phyloP scores from a whole-genome alignment of 805 yeast genomes.

The Kuraishia capsulata region DNA sequence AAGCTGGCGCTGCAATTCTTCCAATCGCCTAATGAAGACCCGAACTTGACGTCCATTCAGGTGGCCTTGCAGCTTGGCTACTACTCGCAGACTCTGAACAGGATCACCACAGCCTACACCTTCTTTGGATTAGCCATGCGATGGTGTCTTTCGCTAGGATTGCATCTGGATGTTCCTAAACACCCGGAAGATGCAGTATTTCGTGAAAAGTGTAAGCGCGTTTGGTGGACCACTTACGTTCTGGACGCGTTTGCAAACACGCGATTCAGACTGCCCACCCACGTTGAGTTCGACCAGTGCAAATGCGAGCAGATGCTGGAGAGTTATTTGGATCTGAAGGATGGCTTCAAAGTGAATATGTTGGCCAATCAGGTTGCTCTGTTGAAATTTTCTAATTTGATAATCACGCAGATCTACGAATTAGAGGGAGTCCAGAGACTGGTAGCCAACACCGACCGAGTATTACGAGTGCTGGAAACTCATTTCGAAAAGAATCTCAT shows the following conservation, averaged over 20 bases:
- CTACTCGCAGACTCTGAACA: slow-evolving; percentile 25
- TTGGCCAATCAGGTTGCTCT: slow-evolving; percentile 18
- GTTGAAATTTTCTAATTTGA: slow-evolving; percentile 18
- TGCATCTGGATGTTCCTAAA: slow-evolving; percentile 18
- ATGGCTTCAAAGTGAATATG: slow-evolving; percentile 20
- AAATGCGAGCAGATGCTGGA: slow-evolving; percentile 18
- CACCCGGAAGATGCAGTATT: slow-evolving; percentile 10
- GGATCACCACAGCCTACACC: slow-evolving; percentile 23
- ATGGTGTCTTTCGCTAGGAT: slow-evolving; percentile 20
- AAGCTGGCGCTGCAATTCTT: slow-evolving; percentile 16
- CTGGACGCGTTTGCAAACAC: slow-evolving; percentile 28
- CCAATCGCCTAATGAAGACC: slow-evolving; percentile 20
- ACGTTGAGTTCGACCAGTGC: slow-evolving; percentile 21
- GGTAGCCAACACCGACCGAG: slow-evolving; percentile 12
- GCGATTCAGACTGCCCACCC: slow-evolving; percentile 25
- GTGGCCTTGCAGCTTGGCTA: slow-evolving; percentile 23
- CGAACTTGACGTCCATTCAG: slow-evolving; percentile 21
- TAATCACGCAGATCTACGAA: slow-evolving; percentile 23
- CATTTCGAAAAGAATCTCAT: slow-evolving; percentile 13
- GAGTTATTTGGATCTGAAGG: slow-evolving; percentile 15
- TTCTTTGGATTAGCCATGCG: slow-evolving; percentile 26
- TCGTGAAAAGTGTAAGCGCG: slow-evolving; percentile 21
- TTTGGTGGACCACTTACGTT: slow-evolving; percentile 31
- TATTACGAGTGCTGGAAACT: slow-evolving; percentile 12
- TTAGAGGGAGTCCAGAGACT: slow-evolving; percentile 11